phyloP scores from a whole-genome alignment of 2,329 filamentous ascomycete genomes.

The Diaporthe sp. region DNA sequence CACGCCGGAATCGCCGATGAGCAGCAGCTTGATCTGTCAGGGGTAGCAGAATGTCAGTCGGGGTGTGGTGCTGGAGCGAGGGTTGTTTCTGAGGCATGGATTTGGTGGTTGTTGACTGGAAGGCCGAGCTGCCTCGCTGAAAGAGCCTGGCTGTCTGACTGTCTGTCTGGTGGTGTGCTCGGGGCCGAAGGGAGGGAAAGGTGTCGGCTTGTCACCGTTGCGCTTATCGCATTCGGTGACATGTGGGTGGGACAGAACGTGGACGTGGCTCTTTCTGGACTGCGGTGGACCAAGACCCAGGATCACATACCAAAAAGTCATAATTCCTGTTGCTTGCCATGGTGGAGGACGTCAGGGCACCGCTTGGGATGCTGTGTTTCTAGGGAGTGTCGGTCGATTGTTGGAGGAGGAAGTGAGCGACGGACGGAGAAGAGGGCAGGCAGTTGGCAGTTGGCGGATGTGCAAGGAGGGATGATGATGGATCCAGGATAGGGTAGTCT shows the following conservation, averaged over 20 bases:
- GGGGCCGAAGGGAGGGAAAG: not conserved
- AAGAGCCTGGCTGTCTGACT: not conserved
- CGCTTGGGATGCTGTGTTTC: conserved; percentile 35
- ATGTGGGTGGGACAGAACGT: conserved; percentile 34
- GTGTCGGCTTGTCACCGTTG: conserved; percentile 16
- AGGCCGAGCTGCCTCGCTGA: no score
- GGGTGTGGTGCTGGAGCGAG: not conserved
- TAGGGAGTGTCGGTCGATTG: conserved; percentile 31
- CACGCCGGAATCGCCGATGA: conserved; percentile 96
- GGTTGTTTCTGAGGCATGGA: not conserved
- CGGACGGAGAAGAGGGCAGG: conserved; percentile 20
- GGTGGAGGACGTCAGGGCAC: conserved; percentile 50
- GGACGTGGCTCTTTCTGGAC: conserved; percentile 42
- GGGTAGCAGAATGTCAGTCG: conserved; percentile 21
- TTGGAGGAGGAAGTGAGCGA: conserved; percentile 16
- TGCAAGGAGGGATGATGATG: conserved; percentile 34
- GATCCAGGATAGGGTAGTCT: conserved; percentile 19
- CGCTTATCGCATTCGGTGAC: conserved; percentile 37
- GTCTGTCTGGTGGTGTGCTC: not conserved
- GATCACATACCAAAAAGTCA: conserved; percentile 88
- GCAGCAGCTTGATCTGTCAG: conserved; percentile 90
- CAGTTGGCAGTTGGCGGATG: conserved; percentile 29
- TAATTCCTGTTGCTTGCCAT: conserved; percentile 99
- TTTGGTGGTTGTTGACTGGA: not conserved
- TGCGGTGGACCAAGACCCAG: conserved; percentile 42